Base-by-base conservation (phyloP, 176 grass and related monocot genomes). In the Zea luxurians region DNA sequence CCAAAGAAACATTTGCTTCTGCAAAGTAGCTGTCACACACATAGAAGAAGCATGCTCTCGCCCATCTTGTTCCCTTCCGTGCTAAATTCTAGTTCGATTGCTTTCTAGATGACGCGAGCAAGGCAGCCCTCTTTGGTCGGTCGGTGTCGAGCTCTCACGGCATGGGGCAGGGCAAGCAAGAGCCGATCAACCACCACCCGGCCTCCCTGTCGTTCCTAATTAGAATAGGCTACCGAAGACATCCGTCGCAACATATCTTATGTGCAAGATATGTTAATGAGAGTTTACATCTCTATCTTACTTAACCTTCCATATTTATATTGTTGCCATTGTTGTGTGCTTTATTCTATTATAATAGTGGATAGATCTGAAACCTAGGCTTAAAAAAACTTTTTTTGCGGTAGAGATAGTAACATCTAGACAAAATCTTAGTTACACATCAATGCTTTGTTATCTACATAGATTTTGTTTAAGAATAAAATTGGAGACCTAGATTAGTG, bases 101-200 rank as follows among this genome's bases (percentile, higher is more conserved):
- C 66, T 64, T 53, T 38, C 18, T 12, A 57, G 38, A 79, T 79
- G 75, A 73, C 68, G 83, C 38, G 40, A 85, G 38, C 40, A 20
- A 46, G 75, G 62, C 1, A 21, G 59, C 48, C 54, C 21, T 73
- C 15, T 64, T 38, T 47, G 83, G 75, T 45, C 17, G 68, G 83
- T 85, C 41, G 17, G 75, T 66, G 65, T 20, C 11, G 13, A 71
- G 13, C 5, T 70, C 44, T 40, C 66, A 64, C 41, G 74, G 8
- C 20, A 78, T 45, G 10, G 37, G 35, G 35, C 46, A 47, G 67
- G 7, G 7, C 75, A 73, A 54, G 75, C 75, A 66, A 55, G 75
- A 79, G 76, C 37, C 7, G 75, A 79, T 79, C 68, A 85, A 78
- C 83, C 47, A 78, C 67, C 74, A 68, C 46, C 57, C 58, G 64